Evolutionary conservation across 1,284 basidiomycete species (phyloP).

Genomic region (Sanghuangporus sanghuang): DNA sequence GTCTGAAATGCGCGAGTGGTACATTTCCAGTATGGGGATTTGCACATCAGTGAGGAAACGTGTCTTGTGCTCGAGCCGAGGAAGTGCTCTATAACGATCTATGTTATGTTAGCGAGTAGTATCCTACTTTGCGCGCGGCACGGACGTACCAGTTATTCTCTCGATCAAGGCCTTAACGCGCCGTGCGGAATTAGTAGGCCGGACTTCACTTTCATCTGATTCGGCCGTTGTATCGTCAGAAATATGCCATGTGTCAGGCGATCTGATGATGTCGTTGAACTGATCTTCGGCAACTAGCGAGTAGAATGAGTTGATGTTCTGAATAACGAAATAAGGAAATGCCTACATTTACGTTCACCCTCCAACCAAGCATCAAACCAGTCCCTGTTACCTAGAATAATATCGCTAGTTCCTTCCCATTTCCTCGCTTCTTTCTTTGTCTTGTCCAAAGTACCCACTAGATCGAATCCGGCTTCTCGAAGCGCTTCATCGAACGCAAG

Average conservation of each 20-base stretch:
- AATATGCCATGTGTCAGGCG: slow-evolving; percentile 86
- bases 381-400: slow-evolving; percentile 75
- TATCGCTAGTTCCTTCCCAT: slow-evolving; percentile 77
- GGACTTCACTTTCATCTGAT: slow-evolving; percentile 38
- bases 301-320: slow-evolving; percentile 1
- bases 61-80: slow-evolving; percentile 69
- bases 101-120: slow-evolving; percentile 11
- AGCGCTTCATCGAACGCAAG: slow-evolving; percentile 84
- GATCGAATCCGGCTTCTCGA: slow-evolving; percentile 67
- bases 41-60: slow-evolving; percentile 85
- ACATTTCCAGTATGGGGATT: slow-evolving; percentile 77
- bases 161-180: slow-evolving; percentile 80
- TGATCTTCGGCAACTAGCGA: slow-evolving; percentile 68
- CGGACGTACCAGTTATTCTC: slow-evolving; percentile 72
- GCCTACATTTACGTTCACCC: slow-evolving; percentile 82
- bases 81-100: slow-evolving; percentile 89
- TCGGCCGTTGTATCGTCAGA: slow-evolving; percentile 50
- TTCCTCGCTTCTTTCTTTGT: slow-evolving; percentile 25
- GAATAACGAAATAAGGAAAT: background rate
- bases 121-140: background rate
- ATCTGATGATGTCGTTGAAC: slow-evolving; percentile 78
- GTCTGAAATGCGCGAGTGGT: slow-evolving; percentile 72
- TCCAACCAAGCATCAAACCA: slow-evolving; percentile 92
- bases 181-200: slow-evolving; percentile 75
- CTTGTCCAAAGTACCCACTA: slow-evolving; percentile 43